Percentiles rank a stretch among this genome's conserved stretches.
These are phyloP conservation scores for Paulownia fortunei DNA, from an alignment of 257 asterid species.

Conservation along the genomic window DNA sequence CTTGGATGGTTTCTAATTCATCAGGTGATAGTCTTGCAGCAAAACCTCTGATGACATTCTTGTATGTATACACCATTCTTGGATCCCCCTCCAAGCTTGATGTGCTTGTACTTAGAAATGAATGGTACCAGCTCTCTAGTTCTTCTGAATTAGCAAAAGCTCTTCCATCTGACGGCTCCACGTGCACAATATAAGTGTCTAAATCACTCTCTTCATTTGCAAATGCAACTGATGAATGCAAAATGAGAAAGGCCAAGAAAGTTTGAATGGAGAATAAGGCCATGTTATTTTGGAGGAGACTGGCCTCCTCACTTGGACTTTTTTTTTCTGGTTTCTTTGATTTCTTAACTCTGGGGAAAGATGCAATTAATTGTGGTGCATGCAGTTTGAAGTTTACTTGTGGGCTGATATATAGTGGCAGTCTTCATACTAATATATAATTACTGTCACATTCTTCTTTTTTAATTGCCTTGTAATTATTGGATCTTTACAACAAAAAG, in stretches of 20 bases:
- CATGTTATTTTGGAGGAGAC: not conserved
- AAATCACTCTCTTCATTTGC: slow-evolving; percentile 7
- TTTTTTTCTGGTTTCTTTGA: too few relatives aligned
- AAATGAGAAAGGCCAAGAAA: slow-evolving; percentile 5
- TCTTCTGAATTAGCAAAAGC: slow-evolving; percentile 12
- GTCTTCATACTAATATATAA: not conserved
- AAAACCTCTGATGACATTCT: slow-evolving; percentile 50
- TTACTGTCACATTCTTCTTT: not conserved
- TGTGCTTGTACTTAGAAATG: slow-evolving; percentile 34
- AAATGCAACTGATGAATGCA: not conserved
- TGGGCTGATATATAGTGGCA: not conserved
- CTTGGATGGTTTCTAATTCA: slow-evolving; percentile 40
- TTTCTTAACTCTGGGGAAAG: too few relatives aligned
- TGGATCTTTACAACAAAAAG: not conserved
- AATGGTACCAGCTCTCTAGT: slow-evolving; percentile 40
- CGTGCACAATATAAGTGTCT: slow-evolving; percentile 47
- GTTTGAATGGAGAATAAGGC: not conserved
- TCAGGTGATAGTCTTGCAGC: slow-evolving; percentile 43
- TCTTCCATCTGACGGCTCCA: slow-evolving; percentile 22
- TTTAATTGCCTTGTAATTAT: too few relatives aligned
- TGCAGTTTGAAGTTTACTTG: not conserved
- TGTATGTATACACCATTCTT: slow-evolving; percentile 45
- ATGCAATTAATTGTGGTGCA: too few relatives aligned
- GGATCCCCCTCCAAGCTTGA: not conserved
- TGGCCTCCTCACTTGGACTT: too few relatives aligned